Conservation (phyloP, 1,284 basidiomycete species). For the Paramarasmius palmivorus region DNA sequence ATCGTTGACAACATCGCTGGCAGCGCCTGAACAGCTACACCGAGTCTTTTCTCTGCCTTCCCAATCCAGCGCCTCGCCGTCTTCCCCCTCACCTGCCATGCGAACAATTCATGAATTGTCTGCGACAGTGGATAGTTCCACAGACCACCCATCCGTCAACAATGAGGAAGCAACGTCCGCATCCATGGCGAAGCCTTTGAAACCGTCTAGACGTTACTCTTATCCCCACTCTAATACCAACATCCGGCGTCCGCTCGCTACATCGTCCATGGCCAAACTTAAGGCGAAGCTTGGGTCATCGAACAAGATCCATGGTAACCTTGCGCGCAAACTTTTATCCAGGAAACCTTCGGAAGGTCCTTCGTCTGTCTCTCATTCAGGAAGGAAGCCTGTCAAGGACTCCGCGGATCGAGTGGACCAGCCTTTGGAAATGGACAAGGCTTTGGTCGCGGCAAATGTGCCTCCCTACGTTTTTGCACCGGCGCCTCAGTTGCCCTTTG, state of each 20-base stretch:
- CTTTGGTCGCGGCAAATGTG: no score
- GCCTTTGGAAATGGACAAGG: background rate
- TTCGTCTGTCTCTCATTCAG: background rate
- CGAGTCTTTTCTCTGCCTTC: no score
- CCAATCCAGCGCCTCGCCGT: conserved; percentile 5
- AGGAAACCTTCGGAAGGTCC: conserved; percentile 9
- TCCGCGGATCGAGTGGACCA: background rate
- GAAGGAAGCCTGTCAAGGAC: no score
- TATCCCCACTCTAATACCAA: conserved; percentile 42
- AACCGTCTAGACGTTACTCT: conserved; percentile 52
- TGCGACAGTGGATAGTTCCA: background rate
- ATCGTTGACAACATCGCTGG: conserved; percentile 62
- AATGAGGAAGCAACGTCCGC: conserved; percentile 11
- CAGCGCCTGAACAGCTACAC: conserved; percentile 40
- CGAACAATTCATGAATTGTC: no score
- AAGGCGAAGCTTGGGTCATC: conserved; percentile 47
- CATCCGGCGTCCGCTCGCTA: conserved; percentile 26
- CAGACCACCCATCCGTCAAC: background rate
- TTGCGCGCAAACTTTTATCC: conserved; percentile 46
- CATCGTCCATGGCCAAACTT: conserved; percentile 45
- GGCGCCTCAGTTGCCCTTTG: conserved; percentile 4
- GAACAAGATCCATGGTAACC: conserved; percentile 42
- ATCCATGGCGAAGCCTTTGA: conserved; percentile 7
- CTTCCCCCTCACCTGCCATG: conserved; percentile 44
- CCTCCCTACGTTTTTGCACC: background rate